Base-by-base conservation (phyloP, 1,139 yeast genomes). In the Entelexis paramagnoliae region DNA sequence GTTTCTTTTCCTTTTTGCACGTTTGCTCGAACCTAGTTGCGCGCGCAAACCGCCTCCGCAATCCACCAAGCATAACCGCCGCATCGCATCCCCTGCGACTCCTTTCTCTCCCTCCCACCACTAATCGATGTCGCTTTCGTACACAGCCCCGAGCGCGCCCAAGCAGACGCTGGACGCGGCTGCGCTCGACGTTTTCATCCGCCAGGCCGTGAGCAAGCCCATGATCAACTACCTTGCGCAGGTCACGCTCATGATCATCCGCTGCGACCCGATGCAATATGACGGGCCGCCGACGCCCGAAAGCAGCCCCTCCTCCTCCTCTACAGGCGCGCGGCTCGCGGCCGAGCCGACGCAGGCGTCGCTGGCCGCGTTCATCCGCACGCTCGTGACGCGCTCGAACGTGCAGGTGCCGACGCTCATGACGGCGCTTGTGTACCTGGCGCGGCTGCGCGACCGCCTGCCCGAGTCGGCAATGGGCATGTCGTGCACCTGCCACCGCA, bases 361-460 rank as follows among this genome's bases (percentile, higher is more conserved):
- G 0, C 70, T 91, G 57, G 72, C 72, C 46, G 70, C 71, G 17
- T 89, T 89, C 71, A 88, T 89, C 60, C 75, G 79, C 58, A 78
- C 76, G 48, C 72, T 89, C 59, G 81, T 89, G 56, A 74, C 73
- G 53, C 80, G 83, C 63, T 86, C 96, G 14, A 88, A 89, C 65
- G 97, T 91, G 24, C 96, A 89, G 69, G 85, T 95, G 3, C 89
- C 96, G 39, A 91, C 97, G 1, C 74, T 91, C 52, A 89, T 91
- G 97, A 82, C 96, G 17, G 77, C 95, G 2, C 72, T 87, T 51
- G 88, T 88, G 13, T 89, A 86, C 66, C 74, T 89, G 53, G 80
- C 83, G 55, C 81, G 88, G 57, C 73, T 89, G 59, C 78, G 93
- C 59, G 75, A 78, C 56, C 73, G 83, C 14, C 76, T 91, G 52